These are phyloP conservation scores for Beauveria asiatica DNA, from an alignment of 2,329 filamentous ascomycete genomes.

Conservation along the genomic window DNA sequence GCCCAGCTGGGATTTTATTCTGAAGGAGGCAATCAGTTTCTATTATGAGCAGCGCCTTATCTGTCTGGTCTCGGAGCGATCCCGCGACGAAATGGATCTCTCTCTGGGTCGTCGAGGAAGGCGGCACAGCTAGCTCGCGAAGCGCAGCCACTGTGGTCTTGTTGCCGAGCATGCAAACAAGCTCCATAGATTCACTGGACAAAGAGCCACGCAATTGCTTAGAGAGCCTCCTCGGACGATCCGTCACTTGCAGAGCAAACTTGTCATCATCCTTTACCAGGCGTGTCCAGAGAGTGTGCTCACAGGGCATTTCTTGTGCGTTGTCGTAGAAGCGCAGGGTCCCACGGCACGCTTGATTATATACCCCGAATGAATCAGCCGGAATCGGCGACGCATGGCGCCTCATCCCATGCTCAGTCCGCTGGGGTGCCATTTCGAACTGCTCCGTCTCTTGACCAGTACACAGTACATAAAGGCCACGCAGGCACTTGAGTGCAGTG, in stretches of 20 bases:
- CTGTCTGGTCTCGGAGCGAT: not conserved
- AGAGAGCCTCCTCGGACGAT: not conserved
- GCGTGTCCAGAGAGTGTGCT: not conserved
- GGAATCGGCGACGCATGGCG: not conserved
- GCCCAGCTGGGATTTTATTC: not conserved
- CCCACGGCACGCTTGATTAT: not conserved
- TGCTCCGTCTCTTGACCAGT: not conserved
- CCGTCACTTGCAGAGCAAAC: not conserved
- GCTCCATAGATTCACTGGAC: not conserved
- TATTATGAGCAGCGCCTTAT: not conserved
- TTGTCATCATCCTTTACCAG: not conserved
- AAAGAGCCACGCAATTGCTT: not conserved
- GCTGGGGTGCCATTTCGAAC: not conserved
- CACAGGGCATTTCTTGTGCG: not conserved
- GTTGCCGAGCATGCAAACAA: not conserved
- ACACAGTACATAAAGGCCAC: not conserved
- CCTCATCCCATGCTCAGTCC: not conserved
- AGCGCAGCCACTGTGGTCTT: not conserved
- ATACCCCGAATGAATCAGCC: not conserved
- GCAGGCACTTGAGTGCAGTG: not conserved
- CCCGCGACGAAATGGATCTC: not conserved
- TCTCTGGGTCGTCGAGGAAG: not conserved
- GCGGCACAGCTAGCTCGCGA: not conserved
- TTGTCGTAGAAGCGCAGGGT: not conserved
- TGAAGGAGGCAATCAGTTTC: not conserved